Base-by-base conservation (phyloP, 768 basidiomycete genomes). In the Suillus subalutaceus region DNA sequence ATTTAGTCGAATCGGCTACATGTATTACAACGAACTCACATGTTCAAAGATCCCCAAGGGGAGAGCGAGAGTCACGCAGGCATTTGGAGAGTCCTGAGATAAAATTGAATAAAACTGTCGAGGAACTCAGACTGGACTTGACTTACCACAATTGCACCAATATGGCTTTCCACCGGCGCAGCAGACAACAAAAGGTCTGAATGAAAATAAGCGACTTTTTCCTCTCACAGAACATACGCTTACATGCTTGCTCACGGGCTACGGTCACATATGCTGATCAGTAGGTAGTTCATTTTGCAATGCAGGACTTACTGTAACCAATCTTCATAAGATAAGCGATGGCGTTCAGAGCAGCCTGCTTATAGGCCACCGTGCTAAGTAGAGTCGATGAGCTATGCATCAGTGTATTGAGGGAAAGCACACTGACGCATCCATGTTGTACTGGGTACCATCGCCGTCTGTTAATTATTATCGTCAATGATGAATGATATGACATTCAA, bases 181-280 rank as follows among this genome's bases (percentile, higher is more conserved):
- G 89, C 89, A 2, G 87, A 87, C 26, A 92, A 80, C 18, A 92
- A 77, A 12, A 91, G 82, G 71, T 91, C 88, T 89, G 66, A 6
- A n/a, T 40, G 15, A 18, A 23, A 20, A 9, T 20, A 52, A 57
- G 18, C 6, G 7, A n/a, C 30, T 3, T 12, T 32, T 10, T n/a
- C 2, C 40, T 50, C 58, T 43, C 6, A 26, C 4, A 35, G 13
- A 37, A 48, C 41, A 12, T 7, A 65, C 43, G 35, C 81, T 68
- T 68, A 90, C 88, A 91, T 5, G 88, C 87, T 80, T 93, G 92
- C 75, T 93, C 91, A 16, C 90, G 87, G 43, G 91, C 89, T 90
- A 12, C 1, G 35, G 32, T 37, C 12, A 37, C 16, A 9, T 12
- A n/a, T 3, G 41, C 32, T 35, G 9, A 37, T 46, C 32, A 59